A percentile compares a stretch with the other conserved stretches of the same genome.
Conservation (phyloP, 1,284 basidiomycete species). For the Entoloma clypeatum region DNA sequence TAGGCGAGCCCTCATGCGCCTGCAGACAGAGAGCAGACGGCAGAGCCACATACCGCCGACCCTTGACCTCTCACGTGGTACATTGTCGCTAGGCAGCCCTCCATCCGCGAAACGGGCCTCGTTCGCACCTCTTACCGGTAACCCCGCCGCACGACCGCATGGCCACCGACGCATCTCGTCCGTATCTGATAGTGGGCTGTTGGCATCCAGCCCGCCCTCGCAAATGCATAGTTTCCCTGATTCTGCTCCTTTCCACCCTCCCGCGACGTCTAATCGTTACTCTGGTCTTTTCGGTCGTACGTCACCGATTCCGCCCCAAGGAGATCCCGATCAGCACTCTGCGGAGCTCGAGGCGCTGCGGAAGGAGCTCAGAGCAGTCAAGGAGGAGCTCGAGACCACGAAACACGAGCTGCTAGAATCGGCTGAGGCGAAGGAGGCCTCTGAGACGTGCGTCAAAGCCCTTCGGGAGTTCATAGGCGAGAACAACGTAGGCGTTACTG, state of each 20-base stretch:
- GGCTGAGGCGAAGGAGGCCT: constrained; percentile 81
- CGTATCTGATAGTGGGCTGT: constrained; percentile 50
- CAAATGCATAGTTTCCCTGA: constrained; percentile 30
- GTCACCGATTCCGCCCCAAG: constrained; percentile 37
- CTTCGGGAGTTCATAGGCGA: constrained; percentile 84
- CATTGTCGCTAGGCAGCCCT: constrained; percentile 35
- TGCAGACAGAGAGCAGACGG: constrained; percentile 79
- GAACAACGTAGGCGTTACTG: constrained; percentile 47
- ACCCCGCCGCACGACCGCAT: constrained; percentile 37
- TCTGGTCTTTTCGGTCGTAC: constrained; percentile 52
- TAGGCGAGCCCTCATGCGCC: constrained; percentile 84
- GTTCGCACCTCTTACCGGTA: constrained; percentile 65
- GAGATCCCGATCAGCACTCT: constrained; percentile 27
- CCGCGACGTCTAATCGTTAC: constrained; percentile 40
- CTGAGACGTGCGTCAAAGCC: constrained; percentile 80
- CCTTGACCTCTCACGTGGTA: constrained; percentile 52
- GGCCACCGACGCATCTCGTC: constrained; percentile 67
- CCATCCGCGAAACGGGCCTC: constrained; percentile 64
- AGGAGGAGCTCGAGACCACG: constrained; percentile 58
- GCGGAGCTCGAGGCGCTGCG: constrained; percentile 57
- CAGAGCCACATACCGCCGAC: constrained; percentile 49
- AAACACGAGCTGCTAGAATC: constrained; percentile 70
- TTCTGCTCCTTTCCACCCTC: constrained; percentile 23
- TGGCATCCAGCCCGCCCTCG: constrained; percentile 28
- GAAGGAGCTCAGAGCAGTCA: constrained; percentile 56